Evolutionary conservation across 306 rosid genomes (phyloP).

Genomic region (Astragalus glycyphyllos): DNA sequence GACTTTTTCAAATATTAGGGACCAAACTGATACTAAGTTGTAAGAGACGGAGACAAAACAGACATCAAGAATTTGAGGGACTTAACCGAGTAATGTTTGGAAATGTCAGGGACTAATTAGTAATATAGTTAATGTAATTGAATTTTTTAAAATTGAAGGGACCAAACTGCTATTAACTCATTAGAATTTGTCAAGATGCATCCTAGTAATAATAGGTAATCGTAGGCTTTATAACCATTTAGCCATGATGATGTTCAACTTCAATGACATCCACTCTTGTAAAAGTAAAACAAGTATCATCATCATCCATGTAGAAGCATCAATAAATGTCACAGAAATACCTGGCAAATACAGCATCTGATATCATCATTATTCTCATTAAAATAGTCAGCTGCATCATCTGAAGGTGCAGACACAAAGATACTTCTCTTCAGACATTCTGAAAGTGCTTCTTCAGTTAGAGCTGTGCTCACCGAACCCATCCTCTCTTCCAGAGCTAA

Average conservation of each 20-base stretch:
- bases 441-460: conserved; percentile 71
- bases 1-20: too few species aligned
- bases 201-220: conserved; percentile 1
- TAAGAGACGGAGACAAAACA: too few species aligned
- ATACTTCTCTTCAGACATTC: conserved; percentile 64
- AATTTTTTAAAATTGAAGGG: too few species aligned
- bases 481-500: conserved; percentile 89
- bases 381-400: conserved; percentile 41
- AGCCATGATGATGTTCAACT: conserved; percentile 7
- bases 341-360: conserved; percentile 95
- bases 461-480: conserved; percentile 88
- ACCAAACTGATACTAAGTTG: too few species aligned
- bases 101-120: too few species aligned
- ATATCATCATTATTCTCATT: conserved; percentile 53
- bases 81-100: too few species aligned
- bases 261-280: not conserved
- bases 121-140: too few species aligned
- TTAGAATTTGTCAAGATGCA: conserved; percentile 12
- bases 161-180: too few species aligned
- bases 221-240: conserved; percentile 1
- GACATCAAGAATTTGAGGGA: too few species aligned
- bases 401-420: conserved; percentile 52
- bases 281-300: conserved; percentile 5
- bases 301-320: not conserved
- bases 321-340: conserved; percentile 29